Evolutionary conservation across 805 yeast genomes (phyloP).

Genomic region (Cyberlindnera veronae): DNA sequence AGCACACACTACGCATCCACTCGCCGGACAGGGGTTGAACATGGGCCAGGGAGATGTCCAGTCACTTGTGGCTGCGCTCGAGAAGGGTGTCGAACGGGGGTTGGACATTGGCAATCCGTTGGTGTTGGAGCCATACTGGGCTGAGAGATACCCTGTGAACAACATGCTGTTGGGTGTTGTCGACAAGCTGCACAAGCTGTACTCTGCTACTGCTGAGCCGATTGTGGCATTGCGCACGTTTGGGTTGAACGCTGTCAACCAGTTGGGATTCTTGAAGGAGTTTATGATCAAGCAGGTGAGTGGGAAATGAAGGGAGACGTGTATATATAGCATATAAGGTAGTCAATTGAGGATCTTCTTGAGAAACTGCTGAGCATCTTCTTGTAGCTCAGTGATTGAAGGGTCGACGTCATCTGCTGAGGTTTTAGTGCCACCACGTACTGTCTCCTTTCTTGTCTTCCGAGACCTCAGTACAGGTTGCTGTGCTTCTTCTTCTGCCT

Average conservation of each 20-base stretch:
- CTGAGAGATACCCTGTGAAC: conserved; percentile 76
- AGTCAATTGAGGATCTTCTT: conserved; percentile 5
- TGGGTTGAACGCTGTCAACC: conserved; percentile 72
- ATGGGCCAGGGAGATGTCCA: conserved; percentile 96
- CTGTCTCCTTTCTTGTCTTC: neutral
- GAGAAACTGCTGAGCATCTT: conserved; percentile 3
- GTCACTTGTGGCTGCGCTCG: conserved; percentile 63
- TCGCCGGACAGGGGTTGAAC: conserved; percentile 96
- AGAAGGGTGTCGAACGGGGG: conserved; percentile 70
- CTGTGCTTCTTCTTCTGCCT: neutral
- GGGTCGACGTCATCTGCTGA: neutral
- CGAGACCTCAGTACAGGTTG: neutral
- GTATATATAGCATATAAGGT: too few species aligned
- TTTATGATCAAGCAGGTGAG: conserved; percentile 59
- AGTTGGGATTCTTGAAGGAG: conserved; percentile 61
- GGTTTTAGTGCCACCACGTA: neutral
- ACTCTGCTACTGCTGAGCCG: conserved; percentile 69
- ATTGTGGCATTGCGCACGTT: conserved; percentile 69
- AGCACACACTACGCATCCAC: conserved; percentile 95
- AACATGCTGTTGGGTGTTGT: conserved; percentile 82
- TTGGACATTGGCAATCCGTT: conserved; percentile 81
- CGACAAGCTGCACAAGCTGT: conserved; percentile 87
- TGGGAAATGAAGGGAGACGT: conserved; percentile 31
- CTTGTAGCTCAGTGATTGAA: neutral
- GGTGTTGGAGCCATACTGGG: conserved; percentile 83